A percentile compares a stretch with the other conserved stretches of the same genome.
Conservation (phyloP, 331 rosid genomes). For the Erythrophleum ivorense region DNA sequence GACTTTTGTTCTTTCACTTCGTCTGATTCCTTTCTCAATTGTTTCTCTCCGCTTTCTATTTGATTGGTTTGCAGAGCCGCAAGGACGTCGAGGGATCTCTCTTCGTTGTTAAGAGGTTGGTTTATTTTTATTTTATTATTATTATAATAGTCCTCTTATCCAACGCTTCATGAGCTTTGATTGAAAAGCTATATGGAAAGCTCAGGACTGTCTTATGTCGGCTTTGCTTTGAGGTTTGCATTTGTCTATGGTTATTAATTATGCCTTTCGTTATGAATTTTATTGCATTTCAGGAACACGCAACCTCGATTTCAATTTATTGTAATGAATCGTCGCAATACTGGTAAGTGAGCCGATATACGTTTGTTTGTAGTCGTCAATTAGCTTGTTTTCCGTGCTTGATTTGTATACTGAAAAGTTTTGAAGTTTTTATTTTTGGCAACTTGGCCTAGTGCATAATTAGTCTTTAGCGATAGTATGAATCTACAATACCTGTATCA, state of each 20-base stretch:
- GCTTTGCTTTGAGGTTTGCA: not conserved
- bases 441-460: conserved; percentile 1
- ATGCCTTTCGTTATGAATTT: conserved; percentile 20
- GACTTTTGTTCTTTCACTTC: not conserved
- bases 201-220: not conserved
- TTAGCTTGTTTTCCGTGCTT: not conserved
- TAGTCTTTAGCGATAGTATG: not conserved
- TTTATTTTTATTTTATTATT: not conserved
- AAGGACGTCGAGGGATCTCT: conserved; percentile 99
- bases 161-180: conserved; percentile 4
- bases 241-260: conserved; percentile 7
- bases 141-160: not conserved
- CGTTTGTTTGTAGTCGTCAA: conserved; percentile 1
- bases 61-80: conserved; percentile 74
- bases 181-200: conserved; percentile 7
- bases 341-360: conserved; percentile 59
- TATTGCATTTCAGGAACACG: conserved; percentile 65
- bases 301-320: conserved; percentile 98
- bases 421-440: not conserved
- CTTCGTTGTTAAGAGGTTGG: conserved; percentile 91
- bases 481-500: not conserved
- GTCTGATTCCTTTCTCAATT: not conserved
- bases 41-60: not conserved
- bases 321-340: conserved; percentile 96
- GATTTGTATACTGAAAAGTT: not conserved